Conservation (phyloP, 1,284 basidiomycete species). For the Mrakiaceae sp. region DNA sequence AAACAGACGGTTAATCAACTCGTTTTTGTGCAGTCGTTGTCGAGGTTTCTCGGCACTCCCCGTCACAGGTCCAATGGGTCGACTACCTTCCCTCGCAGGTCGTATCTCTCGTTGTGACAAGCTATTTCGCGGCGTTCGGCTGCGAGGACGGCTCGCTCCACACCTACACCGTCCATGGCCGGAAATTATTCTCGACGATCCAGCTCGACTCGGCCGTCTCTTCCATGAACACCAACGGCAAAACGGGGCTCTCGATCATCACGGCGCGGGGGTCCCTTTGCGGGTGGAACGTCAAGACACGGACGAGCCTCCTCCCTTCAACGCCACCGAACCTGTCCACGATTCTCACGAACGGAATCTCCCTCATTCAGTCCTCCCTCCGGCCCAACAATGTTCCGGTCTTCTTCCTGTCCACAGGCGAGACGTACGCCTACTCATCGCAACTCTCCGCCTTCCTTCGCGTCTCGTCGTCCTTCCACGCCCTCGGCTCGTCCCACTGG, state of each 20-base stretch:
- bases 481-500: constrained; percentile 67
- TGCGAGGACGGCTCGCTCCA: constrained; percentile 62
- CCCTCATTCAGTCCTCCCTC: constrained; percentile 40
- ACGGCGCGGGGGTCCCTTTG: constrained; percentile 58
- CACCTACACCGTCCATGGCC: constrained; percentile 66
- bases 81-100: constrained; percentile 69
- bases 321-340: constrained; percentile 48
- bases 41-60: constrained; percentile 54
- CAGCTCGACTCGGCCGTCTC: constrained; percentile 59
- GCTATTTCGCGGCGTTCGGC: constrained; percentile 59
- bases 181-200: constrained; percentile 60
- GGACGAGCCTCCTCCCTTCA: constrained; percentile 53
- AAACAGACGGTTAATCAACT: not conserved
- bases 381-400: constrained; percentile 67
- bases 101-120: constrained; percentile 52
- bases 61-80: constrained; percentile 65
- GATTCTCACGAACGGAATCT: constrained; percentile 24
- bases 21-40: constrained; percentile 40
- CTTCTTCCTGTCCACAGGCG: constrained; percentile 59
- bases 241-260: constrained; percentile 54
- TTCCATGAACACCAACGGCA: constrained; percentile 50
- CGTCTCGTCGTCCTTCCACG: constrained; percentile 67
- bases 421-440: constrained; percentile 63
- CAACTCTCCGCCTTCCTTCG: constrained; percentile 55
- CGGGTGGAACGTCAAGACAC: constrained; percentile 64